Evolutionary conservation across 768 basidiomycete genomes (phyloP).

Genomic region (Tricholoma sp.): DNA sequence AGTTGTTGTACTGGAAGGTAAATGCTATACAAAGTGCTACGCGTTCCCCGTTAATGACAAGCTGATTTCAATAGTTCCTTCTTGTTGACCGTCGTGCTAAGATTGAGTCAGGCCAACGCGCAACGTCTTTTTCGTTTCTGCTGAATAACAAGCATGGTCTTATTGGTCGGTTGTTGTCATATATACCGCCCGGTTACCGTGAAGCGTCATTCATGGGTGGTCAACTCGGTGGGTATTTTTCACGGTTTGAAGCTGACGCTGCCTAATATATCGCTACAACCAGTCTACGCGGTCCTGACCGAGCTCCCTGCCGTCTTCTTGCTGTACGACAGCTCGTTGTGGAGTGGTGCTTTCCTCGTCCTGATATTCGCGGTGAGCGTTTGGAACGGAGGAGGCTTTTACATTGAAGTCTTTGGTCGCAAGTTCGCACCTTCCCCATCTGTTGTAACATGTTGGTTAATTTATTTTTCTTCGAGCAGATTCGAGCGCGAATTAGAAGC

Average conservation of each 20-base stretch:
- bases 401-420: conserved; percentile 94
- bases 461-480: conserved; percentile 33
- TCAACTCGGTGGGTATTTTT: conserved; percentile 57
- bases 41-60: background rate
- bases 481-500: conserved; percentile 92
- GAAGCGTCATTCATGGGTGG: conserved; percentile 77
- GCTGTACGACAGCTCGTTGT: conserved; percentile 73
- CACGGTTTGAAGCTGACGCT: conserved; percentile 1
- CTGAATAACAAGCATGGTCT: conserved; percentile 83
- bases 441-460: background rate
- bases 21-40: conserved; percentile 1
- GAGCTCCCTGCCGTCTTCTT: conserved; percentile 82
- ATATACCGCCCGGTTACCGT: conserved; percentile 55
- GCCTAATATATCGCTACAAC: background rate
- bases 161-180: conserved; percentile 68
- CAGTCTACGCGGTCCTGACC: conserved; percentile 82
- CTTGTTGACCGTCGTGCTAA: conserved; percentile 84
- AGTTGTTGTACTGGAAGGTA: conserved; percentile 90
- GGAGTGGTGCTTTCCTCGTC: conserved; percentile 75
- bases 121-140: conserved; percentile 85
- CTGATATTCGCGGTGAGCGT: conserved; percentile 81
- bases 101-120: conserved; percentile 86
- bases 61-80: conserved; percentile 52
- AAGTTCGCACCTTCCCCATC: conserved; percentile 55
- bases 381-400: conserved; percentile 96